Conservation (phyloP, 176 grass and related monocot species). For the Oryza coarctata region DNA sequence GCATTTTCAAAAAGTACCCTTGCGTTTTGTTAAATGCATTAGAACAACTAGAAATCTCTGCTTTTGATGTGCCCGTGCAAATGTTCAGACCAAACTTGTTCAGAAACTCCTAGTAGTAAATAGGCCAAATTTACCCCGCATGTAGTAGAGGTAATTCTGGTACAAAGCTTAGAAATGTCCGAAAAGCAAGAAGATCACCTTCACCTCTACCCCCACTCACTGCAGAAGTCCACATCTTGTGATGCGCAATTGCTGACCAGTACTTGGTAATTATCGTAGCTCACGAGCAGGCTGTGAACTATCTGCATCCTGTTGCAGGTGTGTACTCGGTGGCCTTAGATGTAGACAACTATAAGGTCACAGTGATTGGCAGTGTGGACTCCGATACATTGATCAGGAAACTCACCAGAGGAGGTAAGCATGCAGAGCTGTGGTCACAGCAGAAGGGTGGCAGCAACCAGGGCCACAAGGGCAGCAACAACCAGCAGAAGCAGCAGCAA, state of each 20-base stretch:
- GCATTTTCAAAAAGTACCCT: slow-evolving; percentile 20
- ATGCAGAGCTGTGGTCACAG: slow-evolving; percentile 79
- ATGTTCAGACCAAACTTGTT: slow-evolving; percentile 11
- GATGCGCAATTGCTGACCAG: slow-evolving; percentile 6
- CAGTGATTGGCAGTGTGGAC: slow-evolving; percentile 70
- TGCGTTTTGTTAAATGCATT: slow-evolving; percentile 26
- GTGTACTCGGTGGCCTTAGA: slow-evolving; percentile 85
- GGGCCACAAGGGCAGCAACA: slow-evolving; percentile 48
- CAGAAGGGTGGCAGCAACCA: slow-evolving; percentile 65
- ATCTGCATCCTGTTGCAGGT: slow-evolving; percentile 53
- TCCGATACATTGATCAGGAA: slow-evolving; percentile 76
- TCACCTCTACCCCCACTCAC: slow-evolving; percentile 4
- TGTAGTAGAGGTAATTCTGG: slow-evolving; percentile 5
- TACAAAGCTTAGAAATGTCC: slow-evolving; percentile 25
- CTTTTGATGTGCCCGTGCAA: slow-evolving; percentile 14
- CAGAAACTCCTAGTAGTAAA: background rate
- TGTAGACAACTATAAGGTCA: slow-evolving; percentile 87
- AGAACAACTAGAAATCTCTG: slow-evolving; percentile 7
- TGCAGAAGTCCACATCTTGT: slow-evolving; percentile 31
- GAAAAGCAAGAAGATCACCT: background rate
- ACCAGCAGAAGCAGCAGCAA: slow-evolving; percentile 49
- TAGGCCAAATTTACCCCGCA: background rate
- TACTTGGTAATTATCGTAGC: slow-evolving; percentile 19
- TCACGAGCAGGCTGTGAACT: slow-evolving; percentile 46
- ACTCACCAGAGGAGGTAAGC: slow-evolving; percentile 79